Evolutionary conservation across 768 basidiomycete species (phyloP), one percentile per base, ranked within the genome.

Genomic region (Suillus occidentalis): DNA sequence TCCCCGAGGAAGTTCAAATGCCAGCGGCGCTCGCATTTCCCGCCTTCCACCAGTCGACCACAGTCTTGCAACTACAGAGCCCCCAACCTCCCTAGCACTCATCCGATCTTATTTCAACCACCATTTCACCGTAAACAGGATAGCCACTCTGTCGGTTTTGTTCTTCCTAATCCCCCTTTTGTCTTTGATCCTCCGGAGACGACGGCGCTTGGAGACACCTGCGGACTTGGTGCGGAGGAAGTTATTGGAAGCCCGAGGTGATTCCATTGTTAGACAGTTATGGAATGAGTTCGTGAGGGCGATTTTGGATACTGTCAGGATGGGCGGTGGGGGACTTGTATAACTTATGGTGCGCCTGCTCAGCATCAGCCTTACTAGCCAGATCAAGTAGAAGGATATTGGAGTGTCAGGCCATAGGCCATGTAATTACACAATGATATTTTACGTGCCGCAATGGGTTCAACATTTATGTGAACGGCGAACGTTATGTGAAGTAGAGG

Each of bases 321-420:
- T 93, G 91, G 91, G 87, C 1, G 91, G 89, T 22, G 85, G 89
- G 67, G 91, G 91, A 22, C 75, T 91, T 65, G 89, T 89, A 52
- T 91, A 74, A 78, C 53, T 6, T 16, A n/a, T 13, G 9, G 20
- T 13, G 43, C 25, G 25, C 28, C 16, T 52, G 50, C 16, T 18
- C 8, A 28, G 50, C 28, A 52, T 52, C 28, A 8, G 2, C 28
- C 50, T 49, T 18, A 16, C 25, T 28, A 28, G 50, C 16, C 16
- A 52, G 50, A 28, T 6, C n/a, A 49, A 13, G 45, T 47, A 47
- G n/a, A 22, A 22, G 22, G 22, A 22, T 47, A 47, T n/a, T 12
- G 5, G 45, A 16, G 40, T n/a, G 20, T n/a, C 9, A 45, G 43
- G 9, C 9, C 9, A 43, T 22, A 49, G 4, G 12, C 22, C 22